phyloP scores from a whole-genome alignment of 148 eudicot species.

The Amaranthus hypochondriacus region DNA sequence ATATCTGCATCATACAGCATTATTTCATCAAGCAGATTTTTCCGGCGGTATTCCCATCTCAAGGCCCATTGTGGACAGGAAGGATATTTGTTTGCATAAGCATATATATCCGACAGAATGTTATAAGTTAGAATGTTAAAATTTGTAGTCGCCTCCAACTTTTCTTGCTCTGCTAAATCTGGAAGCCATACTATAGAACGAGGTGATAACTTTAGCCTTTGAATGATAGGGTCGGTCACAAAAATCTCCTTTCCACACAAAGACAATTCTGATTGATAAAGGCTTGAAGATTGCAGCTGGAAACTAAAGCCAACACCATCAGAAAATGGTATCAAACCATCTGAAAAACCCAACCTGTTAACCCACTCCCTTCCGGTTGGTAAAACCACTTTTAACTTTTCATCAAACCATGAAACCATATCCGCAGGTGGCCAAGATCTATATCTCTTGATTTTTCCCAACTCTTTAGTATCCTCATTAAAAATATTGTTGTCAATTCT shows the following conservation, averaged over 20 bases:
- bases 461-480: slow-evolving; percentile 31
- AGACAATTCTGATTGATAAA: slow-evolving; percentile 16
- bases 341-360: slow-evolving; percentile 37
- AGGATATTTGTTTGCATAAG: slow-evolving; percentile 42
- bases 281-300: slow-evolving; percentile 51
- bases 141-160: slow-evolving; percentile 10
- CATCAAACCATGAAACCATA: slow-evolving; percentile 30
- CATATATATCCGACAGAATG: slow-evolving; percentile 58
- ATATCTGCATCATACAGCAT: slow-evolving; percentile 75
- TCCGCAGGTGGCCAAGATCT: slow-evolving; percentile 35
- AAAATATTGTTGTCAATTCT: slow-evolving; percentile 34
- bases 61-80: slow-evolving; percentile 94
- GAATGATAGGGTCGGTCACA: slow-evolving; percentile 47
- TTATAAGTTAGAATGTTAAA: slow-evolving; percentile 78
- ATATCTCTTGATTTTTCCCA: slow-evolving; percentile 39
- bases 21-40: slow-evolving; percentile 72
- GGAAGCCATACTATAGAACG: slow-evolving; percentile 16
- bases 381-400: slow-evolving; percentile 27
- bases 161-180: slow-evolving; percentile 17
- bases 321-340: slow-evolving; percentile 58
- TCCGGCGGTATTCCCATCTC: slow-evolving; percentile 78
- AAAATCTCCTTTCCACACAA: slow-evolving; percentile 12
- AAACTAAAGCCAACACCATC: slow-evolving; percentile 73
- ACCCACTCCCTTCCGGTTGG: slow-evolving; percentile 30
- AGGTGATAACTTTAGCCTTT: slow-evolving; percentile 17